Evolutionary conservation across 352 stramenopile species (phyloP), one percentile per base, ranked within the genome.

Genomic region (Albugo laibachii): DNA sequence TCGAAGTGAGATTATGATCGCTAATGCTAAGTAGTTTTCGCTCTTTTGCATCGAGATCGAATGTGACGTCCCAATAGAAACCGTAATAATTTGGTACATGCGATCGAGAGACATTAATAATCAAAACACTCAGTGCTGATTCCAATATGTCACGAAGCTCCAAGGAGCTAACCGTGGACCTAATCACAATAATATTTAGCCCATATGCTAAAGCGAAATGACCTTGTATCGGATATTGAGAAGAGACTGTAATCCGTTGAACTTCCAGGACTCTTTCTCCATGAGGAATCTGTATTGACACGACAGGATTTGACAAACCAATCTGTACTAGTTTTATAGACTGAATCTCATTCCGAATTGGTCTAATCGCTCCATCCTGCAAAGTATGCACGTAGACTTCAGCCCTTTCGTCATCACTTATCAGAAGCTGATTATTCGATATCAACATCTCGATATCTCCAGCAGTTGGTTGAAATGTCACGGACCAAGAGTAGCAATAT

Each of bases 61-160:
- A 69, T 1, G 59, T 72, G 50, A 72, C 41, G n/a, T 53, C 43
- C 57, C 59, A 68, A 5, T 48, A 31, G 27, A 52, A 72, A 0
- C 59, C 60, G 24, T 53, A 21, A 0, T n/a, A 16, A 41, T 37
- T 60, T 1, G 36, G 14, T 1, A 45, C 24, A 18, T 27, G 10
- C 15, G 47, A 40, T 37, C 55, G 39, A 2, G 41, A 47, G 1
- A 69, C 47, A 2, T 48, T 45, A 0, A 71, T n/a, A 1, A 36
- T 21, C 11, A 57, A 58, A 15, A 59, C 48, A 5, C 49, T 55
- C 14, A 53, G 40, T 18, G 68, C 14, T 2, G 8, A 20, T 12
- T 16, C 56, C n/a, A 72, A 16, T 14, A 53, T 48, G 1, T 59
- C 50, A 1, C 52, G 37, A 20, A 72, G 12, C 27, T 21, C 47